Conservation (phyloP, 1,284 basidiomycete species). For the Heterobasidion annosum region DNA sequence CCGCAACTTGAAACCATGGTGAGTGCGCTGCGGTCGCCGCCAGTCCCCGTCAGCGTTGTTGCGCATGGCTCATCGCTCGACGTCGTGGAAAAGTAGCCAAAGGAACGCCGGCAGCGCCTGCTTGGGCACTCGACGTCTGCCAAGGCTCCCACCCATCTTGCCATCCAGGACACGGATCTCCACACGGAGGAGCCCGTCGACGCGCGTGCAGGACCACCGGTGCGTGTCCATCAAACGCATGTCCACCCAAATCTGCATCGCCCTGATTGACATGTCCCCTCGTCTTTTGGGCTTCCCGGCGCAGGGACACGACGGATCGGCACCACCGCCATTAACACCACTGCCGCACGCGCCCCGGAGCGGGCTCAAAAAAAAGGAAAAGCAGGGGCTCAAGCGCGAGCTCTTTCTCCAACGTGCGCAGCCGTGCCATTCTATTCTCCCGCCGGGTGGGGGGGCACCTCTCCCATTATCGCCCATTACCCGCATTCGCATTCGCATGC, state of each 20-base stretch:
- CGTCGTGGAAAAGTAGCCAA: conserved; percentile 36
- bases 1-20: too few relatives aligned
- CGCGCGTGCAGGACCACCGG: conserved; percentile 14
- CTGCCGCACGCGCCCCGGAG: conserved; percentile 12
- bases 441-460: neutral
- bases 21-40: too few relatives aligned
- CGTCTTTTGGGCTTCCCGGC: too few relatives aligned
- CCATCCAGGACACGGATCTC: conserved; percentile 38
- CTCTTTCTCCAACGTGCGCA: conserved; percentile 55
- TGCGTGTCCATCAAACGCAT: conserved; percentile 7
- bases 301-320: too few relatives aligned
- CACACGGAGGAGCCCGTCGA: conserved; percentile 33
- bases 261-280: neutral
- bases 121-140: conserved; percentile 42
- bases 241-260: neutral
- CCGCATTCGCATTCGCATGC: too few relatives aligned
- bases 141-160: conserved; percentile 33
- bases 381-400: conserved; percentile 56
- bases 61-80: too few relatives aligned
- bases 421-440: neutral
- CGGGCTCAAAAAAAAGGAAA: conserved; percentile 57
- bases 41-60: too few relatives aligned
- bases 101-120: conserved; percentile 39
- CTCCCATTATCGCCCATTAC: too few relatives aligned
- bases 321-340: neutral